Percentiles rank a stretch among this genome's conserved stretches.
phyloP scores from a whole-genome alignment of 306 rosid species.

The Begonia fuchsioides region DNA sequence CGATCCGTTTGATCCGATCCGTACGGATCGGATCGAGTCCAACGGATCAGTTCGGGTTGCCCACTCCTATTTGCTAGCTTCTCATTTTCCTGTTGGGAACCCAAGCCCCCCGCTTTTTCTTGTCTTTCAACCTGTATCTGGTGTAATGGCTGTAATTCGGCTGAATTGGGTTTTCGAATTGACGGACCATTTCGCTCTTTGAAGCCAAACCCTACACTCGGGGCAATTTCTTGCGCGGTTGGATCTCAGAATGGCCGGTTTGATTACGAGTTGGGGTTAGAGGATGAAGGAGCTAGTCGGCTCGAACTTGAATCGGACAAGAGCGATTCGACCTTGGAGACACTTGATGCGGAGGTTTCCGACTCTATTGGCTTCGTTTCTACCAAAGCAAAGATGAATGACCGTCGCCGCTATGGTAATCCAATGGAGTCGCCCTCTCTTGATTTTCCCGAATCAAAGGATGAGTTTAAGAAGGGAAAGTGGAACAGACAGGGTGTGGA shows the following conservation, averaged over 20 bases:
- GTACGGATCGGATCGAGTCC: no score
- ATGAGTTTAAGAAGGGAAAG: conserved; percentile 7
- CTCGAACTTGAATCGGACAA: conserved; percentile 15
- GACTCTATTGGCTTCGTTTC: no score
- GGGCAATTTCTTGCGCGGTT: conserved; percentile 8
- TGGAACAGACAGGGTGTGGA: conserved; percentile 5
- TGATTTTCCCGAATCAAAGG: conserved; percentile 14
- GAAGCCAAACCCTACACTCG: conserved; percentile 4
- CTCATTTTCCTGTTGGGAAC: conserved; percentile 7
- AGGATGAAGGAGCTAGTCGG: conserved; percentile 19
- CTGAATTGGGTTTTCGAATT: conserved; percentile 3
- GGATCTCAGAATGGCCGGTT: conserved; percentile 16
- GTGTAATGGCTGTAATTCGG: conserved; percentile 8
- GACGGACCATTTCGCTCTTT: conserved; percentile 2
- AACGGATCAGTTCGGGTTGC: no score
- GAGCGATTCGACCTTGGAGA: conserved; percentile 8
- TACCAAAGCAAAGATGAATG: no score
- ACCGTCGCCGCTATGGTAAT: conserved; percentile 6
- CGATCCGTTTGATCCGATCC: no score
- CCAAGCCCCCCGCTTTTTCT: conserved; percentile 8
- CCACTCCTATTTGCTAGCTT: no score
- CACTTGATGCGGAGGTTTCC: no score
- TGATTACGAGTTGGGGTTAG: conserved; percentile 29
- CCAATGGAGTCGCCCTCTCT: conserved; percentile 10
- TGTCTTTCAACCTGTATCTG: conserved; percentile 2